phyloP scores from a whole-genome alignment of 2,329 filamentous ascomycete genomes.

The Emmonsiellopsis sp. region DNA sequence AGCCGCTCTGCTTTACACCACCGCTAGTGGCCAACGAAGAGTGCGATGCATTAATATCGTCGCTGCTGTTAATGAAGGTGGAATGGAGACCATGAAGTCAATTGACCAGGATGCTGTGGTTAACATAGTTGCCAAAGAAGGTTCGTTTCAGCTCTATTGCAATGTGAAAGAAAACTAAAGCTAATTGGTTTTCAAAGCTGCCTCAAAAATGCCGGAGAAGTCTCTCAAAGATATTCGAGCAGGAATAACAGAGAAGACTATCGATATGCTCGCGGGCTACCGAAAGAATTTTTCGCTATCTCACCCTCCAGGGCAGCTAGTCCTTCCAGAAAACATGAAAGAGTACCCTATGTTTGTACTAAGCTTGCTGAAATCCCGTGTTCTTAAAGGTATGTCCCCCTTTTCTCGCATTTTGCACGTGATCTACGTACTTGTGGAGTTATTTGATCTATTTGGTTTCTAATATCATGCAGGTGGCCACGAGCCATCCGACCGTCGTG shows the following conservation, averaged over 20 bases:
- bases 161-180: not conserved
- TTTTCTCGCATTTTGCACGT: not conserved
- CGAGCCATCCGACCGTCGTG: constrained; percentile 81
- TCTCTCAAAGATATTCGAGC: constrained; percentile 77
- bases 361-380: constrained; percentile 77
- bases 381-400: constrained; percentile 61
- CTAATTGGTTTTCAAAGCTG: constrained; percentile 41
- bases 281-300: constrained; percentile 83
- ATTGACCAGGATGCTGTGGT: constrained; percentile 94
- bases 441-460: not conserved
- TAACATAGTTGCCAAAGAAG: constrained; percentile 80
- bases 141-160: constrained; percentile 19
- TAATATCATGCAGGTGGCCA: constrained; percentile 52
- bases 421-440: not conserved
- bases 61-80: constrained; percentile 78
- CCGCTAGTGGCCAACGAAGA: constrained; percentile 75
- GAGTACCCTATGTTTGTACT: constrained; percentile 97
- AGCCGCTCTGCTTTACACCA: constrained; percentile 87
- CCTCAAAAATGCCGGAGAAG: constrained; percentile 70
- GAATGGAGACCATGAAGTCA: constrained; percentile 78
- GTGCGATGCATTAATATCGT: constrained; percentile 92
- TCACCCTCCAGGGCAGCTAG: constrained; percentile 83
- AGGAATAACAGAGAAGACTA: constrained; percentile 78
- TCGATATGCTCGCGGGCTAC: constrained; percentile 86
- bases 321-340: constrained; percentile 91